Base-by-base conservation (phyloP, 371 early-diverging fungal genomes). In the Entomophthora muscae region DNA sequence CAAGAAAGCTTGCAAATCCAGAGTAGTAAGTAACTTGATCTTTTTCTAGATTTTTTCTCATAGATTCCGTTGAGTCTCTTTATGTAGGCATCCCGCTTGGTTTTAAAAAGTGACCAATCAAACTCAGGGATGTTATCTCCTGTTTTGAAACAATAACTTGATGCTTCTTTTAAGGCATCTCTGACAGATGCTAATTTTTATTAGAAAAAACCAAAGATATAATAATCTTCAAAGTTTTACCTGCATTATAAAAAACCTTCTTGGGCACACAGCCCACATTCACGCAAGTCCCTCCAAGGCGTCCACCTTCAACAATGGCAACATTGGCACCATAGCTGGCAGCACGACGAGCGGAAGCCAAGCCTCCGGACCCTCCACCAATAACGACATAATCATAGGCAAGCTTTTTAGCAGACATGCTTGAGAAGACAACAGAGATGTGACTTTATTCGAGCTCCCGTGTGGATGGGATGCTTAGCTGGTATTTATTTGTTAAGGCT, bases 261-360 rank as follows among this genome's bases (percentile, higher is more conserved):
- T 98, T 98, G 51, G 99, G 99, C 24, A 98, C 97, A 70, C 98
- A 98, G 27, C 98, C 97, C 32, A 91, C 91, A 66, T 93, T 95
- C 66, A 95, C 96, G 66, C 95, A 96, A 26, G 97, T 96, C 31
- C 95, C 95, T 63, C 95, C 97, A 66, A 90, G 79, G 23, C 89
- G 79, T 23, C 80, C 78, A 69, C 83, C 79, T 73, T 98, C 98
- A 64, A 98, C 74, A 42, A 98, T 69, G 29, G 86, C 93, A 2
- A 96, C 98, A 64, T 87, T 90, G 53, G 90, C 90, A 52, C 92
- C 92, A 65, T 94, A 87, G 26, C 79, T 73, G 2, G 93, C 90
- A 17, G 99, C 96, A 52, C 98, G 83, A 54, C 95, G 82, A 3
- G 98, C 98, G 5, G 90, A 83, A 52, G 98, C 96, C 33, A 98